A percentile compares a stretch with the other conserved stretches of the same genome.
Evolutionary conservation across 1,284 basidiomycete species (phyloP).

Genomic region (Trichosporon faecale): DNA sequence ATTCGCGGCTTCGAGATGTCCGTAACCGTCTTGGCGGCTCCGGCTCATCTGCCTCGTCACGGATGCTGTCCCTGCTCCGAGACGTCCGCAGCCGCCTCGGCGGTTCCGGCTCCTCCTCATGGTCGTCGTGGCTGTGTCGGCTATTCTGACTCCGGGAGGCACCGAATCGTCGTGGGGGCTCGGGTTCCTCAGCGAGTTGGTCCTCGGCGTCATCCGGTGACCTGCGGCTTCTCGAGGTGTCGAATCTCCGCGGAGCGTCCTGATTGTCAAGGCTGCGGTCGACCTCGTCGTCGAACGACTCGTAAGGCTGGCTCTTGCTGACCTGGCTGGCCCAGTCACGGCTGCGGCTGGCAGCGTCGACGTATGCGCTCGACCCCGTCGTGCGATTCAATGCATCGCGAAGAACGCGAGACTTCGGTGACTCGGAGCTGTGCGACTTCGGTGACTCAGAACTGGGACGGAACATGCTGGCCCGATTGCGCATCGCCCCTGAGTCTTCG

Average conservation of each 20-base stretch:
- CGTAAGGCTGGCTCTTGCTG: not conserved
- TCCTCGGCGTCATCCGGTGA: not conserved
- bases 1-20: not conserved
- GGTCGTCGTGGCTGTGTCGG: not conserved
- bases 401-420: not conserved
- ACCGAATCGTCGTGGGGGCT: not conserved
- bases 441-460: not conserved
- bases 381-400: not conserved
- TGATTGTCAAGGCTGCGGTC: not conserved
- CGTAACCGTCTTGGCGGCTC: not conserved
- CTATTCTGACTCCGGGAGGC: not conserved
- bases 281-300: conserved; percentile 9
- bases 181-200: not conserved
- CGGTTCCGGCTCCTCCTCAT: not conserved
- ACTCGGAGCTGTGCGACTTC: conserved; percentile 25
- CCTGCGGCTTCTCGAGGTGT: not conserved
- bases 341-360: not conserved
- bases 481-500: not conserved
- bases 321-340: not conserved
- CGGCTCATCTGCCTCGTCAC: not conserved
- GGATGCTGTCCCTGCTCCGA: not conserved
- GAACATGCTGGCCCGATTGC: conserved; percentile 1
- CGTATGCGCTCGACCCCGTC: not conserved
- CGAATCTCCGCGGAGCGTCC: not conserved
- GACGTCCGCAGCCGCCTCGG: not conserved